phyloP scores from a whole-genome alignment of 1,284 basidiomycete species.

The Ustilago esculenta region DNA sequence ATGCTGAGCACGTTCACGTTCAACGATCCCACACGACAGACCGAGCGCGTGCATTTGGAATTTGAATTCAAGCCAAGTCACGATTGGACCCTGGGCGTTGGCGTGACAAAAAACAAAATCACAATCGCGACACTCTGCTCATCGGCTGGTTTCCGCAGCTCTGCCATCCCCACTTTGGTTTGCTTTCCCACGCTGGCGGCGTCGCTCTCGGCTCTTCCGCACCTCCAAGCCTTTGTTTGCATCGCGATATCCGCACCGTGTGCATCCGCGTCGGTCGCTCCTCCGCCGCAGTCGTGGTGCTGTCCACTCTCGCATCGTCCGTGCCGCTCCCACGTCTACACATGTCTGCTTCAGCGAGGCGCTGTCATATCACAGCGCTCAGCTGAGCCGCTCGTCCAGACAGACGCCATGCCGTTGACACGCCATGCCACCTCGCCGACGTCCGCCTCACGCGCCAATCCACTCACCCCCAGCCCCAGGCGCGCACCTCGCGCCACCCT shows the following conservation, averaged over 20 bases:
- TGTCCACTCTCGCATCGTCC: no score
- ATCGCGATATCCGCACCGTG: no score
- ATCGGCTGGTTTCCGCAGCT: constrained; percentile 3
- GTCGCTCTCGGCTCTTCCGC: no score
- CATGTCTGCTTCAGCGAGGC: constrained; percentile 14
- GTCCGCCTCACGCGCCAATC: neutral
- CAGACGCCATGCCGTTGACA: constrained; percentile 25
- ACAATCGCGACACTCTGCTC: neutral
- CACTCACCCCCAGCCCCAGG: neutral
- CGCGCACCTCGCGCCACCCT: constrained; percentile 3
- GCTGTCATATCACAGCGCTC: constrained; percentile 8
- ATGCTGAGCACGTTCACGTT: constrained; percentile 3
- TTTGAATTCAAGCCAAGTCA: constrained; percentile 5
- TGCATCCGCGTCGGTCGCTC: no score
- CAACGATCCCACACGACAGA: constrained; percentile 14
- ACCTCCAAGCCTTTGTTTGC: no score
- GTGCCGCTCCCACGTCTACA: no score
- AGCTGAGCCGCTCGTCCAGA: constrained; percentile 10
- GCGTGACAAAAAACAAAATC: neutral
- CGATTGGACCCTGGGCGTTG: constrained; percentile 9
- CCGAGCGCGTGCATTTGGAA: neutral
- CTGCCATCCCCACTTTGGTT: no score
- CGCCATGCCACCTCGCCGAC: constrained; percentile 5
- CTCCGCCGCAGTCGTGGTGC: neutral
- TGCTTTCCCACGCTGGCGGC: no score